Evolutionary conservation across 2,329 filamentous ascomycete species (phyloP).

Genomic region (Colletotrichum tropicale): DNA sequence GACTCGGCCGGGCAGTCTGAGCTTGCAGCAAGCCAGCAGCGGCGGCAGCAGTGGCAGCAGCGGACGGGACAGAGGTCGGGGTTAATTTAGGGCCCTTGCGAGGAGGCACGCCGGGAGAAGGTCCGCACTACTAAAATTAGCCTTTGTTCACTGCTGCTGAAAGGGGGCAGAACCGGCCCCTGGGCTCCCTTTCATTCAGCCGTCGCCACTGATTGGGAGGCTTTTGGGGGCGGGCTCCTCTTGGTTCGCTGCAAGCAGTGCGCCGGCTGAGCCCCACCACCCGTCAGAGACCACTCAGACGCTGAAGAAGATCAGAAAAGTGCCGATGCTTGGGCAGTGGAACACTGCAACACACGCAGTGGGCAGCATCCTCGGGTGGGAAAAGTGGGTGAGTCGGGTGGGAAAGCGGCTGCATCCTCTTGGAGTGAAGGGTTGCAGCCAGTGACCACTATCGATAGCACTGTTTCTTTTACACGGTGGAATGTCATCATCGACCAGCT

Average conservation of each 20-base stretch:
- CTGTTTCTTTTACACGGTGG: background rate
- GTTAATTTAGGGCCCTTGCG: background rate
- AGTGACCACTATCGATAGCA: background rate
- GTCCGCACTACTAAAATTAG: slow-evolving; percentile 6
- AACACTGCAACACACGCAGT: background rate
- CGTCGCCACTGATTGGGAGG: background rate
- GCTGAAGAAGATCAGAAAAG: background rate
- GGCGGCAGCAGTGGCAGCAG: background rate
- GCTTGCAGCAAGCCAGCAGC: background rate
- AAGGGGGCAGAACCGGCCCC: background rate
- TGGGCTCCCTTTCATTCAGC: background rate
- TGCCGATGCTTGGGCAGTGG: background rate
- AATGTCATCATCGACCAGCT: slow-evolving; percentile 5
- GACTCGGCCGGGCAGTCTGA: background rate
- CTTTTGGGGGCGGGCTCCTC: background rate
- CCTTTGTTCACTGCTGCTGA: background rate
- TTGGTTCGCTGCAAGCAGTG: slow-evolving; percentile 1
- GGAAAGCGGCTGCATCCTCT: background rate
- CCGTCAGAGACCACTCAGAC: background rate
- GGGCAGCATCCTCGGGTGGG: background rate
- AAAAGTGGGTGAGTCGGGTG: background rate
- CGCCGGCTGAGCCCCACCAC: background rate
- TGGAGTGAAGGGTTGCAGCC: background rate
- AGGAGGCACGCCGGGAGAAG: background rate
- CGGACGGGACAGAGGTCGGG: background rate